These are phyloP conservation scores for Brachypodium distachyon DNA, from an alignment of 202 grass and related monocot genomes.

Conservation along the genomic window DNA sequence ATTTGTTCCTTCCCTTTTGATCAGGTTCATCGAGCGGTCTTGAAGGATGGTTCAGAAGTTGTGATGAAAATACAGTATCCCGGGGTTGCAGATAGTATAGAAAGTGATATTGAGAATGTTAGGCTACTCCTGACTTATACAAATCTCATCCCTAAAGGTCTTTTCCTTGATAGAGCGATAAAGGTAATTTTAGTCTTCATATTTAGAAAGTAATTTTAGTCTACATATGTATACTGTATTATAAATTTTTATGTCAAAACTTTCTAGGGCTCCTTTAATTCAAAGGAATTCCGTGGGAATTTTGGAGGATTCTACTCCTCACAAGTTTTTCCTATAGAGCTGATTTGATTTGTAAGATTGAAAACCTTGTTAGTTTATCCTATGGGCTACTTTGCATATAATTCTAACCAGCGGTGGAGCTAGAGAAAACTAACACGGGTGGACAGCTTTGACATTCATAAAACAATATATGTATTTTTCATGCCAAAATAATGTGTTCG, in stretches of 20 bases:
- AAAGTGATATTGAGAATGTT: slow-evolving; percentile 97
- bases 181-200: slow-evolving; percentile 44
- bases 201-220: background rate
- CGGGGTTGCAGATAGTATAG: slow-evolving; percentile 92
- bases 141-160: slow-evolving; percentile 96
- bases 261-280: no score
- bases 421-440: no score
- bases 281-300: no score
- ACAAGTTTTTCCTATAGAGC: no score
- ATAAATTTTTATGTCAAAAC: background rate
- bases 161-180: slow-evolving; percentile 96
- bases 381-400: no score
- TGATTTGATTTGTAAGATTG: no score
- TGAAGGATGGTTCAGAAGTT: slow-evolving; percentile 69
- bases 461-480: no score
- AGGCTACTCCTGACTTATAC: slow-evolving; percentile 75
- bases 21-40: slow-evolving; percentile 75
- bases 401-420: no score
- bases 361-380: no score
- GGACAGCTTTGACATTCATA: no score
- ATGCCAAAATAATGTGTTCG: no score
- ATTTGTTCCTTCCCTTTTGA: background rate
- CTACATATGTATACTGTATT: background rate
- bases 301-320: no score
- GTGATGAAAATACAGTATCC: slow-evolving; percentile 99